phyloP scores from a whole-genome alignment of 352 stramenopile species.

The Phytophthora europaea region DNA sequence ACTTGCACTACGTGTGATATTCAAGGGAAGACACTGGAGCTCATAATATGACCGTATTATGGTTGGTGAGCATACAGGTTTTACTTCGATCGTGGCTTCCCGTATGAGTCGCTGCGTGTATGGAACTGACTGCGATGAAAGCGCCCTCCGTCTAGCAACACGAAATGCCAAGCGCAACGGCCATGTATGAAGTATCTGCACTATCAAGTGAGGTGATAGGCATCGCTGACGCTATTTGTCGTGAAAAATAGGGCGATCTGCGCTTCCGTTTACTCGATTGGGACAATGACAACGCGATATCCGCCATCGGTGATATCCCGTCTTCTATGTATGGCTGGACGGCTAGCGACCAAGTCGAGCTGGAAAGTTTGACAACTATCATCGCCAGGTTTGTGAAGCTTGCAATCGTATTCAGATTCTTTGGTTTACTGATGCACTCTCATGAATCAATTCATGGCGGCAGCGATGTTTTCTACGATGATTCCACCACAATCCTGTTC shows the following conservation, averaged over 20 bases:
- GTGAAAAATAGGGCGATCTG: conserved; percentile 30
- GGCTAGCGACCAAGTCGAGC: conserved; percentile 21
- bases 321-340: conserved; percentile 39
- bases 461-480: conserved; percentile 82
- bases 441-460: background rate
- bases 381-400: conserved; percentile 46
- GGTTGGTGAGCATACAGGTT: conserved; percentile 31
- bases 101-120: conserved; percentile 46
- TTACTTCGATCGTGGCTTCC: conserved; percentile 56
- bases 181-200: conserved; percentile 16
- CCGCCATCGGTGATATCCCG: background rate
- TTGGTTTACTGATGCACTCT: background rate
- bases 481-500: conserved; percentile 50
- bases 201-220: background rate
- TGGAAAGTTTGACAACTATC: conserved; percentile 27
- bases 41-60: background rate
- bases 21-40: background rate
- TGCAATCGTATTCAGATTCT: background rate
- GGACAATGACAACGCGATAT: background rate
- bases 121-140: conserved; percentile 55
- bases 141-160: conserved; percentile 46
- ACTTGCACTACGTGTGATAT: background rate
- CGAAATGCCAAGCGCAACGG: conserved; percentile 49
- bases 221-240: conserved; percentile 2
- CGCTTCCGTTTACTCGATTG: conserved; percentile 30